phyloP scores from a whole-genome alignment of 306 rosid species.

The Crotalaria pallida region DNA sequence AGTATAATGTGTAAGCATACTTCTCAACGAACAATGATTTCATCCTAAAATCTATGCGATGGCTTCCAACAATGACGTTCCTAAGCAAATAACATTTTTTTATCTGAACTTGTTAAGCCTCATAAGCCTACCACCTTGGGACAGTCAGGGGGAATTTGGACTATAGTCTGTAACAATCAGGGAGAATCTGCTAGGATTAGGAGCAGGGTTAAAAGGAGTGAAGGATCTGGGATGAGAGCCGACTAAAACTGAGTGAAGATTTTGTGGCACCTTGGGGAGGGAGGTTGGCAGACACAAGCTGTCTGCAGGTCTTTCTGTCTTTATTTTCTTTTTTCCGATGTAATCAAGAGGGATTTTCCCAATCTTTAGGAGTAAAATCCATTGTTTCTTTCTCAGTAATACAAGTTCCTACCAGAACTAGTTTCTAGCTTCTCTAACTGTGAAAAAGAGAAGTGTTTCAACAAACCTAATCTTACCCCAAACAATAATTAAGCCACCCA shows the following conservation, averaged over 20 bases:
- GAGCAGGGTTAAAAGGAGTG: not conserved
- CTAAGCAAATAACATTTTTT: not conserved
- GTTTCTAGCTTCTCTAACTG: not conserved
- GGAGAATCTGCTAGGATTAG: not conserved
- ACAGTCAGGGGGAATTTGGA: not conserved
- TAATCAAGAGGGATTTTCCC: not conserved
- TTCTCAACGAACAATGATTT: not conserved
- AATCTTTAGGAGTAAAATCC: not conserved
- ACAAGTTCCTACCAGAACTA: not conserved
- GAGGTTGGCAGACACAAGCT: not conserved
- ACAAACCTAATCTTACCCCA: constrained; percentile 4
- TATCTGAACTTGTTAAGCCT: not conserved
- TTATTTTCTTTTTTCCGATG: too few species aligned
- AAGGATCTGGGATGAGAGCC: not conserved
- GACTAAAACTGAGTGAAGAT: not conserved
- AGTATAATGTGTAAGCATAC: not conserved
- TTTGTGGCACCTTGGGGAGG: not conserved
- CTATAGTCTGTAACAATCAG: not conserved
- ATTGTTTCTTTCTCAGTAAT: not conserved
- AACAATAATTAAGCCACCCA: not conserved
- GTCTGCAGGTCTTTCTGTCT: not conserved
- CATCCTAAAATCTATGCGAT: not conserved
- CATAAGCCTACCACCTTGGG: not conserved
- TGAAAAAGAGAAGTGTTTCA: not conserved
- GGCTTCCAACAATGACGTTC: not conserved